phyloP scores from a whole-genome alignment of 2,329 filamentous ascomycete species.

The Aaosphaeria arxii region DNA sequence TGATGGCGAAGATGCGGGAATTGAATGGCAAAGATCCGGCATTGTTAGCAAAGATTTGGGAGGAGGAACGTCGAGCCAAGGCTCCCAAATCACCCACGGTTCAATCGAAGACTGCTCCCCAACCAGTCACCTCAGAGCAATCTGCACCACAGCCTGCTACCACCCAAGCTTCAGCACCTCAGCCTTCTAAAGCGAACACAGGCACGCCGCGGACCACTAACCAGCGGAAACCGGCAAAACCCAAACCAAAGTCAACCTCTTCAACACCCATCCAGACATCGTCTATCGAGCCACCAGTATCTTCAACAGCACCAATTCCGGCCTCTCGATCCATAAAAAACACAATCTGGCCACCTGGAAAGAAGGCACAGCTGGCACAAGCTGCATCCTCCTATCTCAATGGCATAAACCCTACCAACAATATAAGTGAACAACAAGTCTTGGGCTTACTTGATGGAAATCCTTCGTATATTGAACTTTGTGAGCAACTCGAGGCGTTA shows the following conservation, averaged over 20 bases:
- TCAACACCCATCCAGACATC: slow-evolving; percentile 1
- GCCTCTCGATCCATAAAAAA: slow-evolving; percentile 14
- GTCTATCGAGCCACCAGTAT: slow-evolving; percentile 4
- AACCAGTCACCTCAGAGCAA: slow-evolving; percentile 11
- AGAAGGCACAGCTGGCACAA: slow-evolving; percentile 50
- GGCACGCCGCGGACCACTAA: neutral
- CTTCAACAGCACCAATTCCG: neutral
- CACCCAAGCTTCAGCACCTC: slow-evolving; percentile 8
- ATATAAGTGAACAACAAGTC: slow-evolving; percentile 40
- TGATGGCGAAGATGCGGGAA: slow-evolving; percentile 59
- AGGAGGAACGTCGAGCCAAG: slow-evolving; percentile 48
- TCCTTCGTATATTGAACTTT: slow-evolving; percentile 55
- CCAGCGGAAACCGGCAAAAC: neutral
- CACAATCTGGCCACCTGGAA: slow-evolving; percentile 52
- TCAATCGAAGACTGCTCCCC: slow-evolving; percentile 19
- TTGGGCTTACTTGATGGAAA: slow-evolving; percentile 50
- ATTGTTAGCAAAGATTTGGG: slow-evolving; percentile 56
- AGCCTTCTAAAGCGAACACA: slow-evolving; percentile 9
- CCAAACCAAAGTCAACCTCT: neutral
- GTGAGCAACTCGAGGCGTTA: slow-evolving; percentile 50
- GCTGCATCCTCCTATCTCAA: slow-evolving; percentile 50
- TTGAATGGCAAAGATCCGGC: slow-evolving; percentile 55
- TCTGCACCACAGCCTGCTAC: slow-evolving; percentile 17
- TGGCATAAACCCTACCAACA: slow-evolving; percentile 40
- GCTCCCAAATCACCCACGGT: slow-evolving; percentile 20